Percentiles rank a stretch among this genome's conserved stretches.
These are phyloP conservation scores for Pseudocercospora vitis DNA, from an alignment of 2,329 filamentous ascomycete species.

Conservation along the genomic window DNA sequence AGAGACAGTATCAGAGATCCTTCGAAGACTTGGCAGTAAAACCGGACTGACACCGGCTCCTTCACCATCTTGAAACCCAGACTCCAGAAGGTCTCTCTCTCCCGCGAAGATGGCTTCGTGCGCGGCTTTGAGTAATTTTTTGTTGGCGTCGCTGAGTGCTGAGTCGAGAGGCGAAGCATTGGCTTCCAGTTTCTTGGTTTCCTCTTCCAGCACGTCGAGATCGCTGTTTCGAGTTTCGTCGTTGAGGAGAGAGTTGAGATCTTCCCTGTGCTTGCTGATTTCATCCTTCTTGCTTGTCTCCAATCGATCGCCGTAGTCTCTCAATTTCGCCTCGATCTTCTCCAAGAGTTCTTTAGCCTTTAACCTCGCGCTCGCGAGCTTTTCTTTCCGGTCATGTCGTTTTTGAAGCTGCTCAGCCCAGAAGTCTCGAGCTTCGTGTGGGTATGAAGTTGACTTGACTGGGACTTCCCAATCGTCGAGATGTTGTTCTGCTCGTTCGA, in stretches of 20 bases:
- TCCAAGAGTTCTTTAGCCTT: conserved; percentile 31
- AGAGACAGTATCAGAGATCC: conserved; percentile 29
- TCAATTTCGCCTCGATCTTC: conserved; percentile 29
- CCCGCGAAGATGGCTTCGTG: conserved; percentile 40
- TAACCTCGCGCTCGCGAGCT: conserved; percentile 23
- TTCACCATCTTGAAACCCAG: conserved; percentile 19
- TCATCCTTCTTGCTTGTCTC: conserved; percentile 27
- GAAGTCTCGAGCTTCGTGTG: conserved; percentile 40
- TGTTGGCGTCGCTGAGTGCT: conserved; percentile 30
- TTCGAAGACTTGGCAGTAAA: conserved; percentile 10
- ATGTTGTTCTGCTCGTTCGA: conserved; percentile 41
- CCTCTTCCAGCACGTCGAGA: conserved; percentile 26
- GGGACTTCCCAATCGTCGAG: conserved; percentile 43
- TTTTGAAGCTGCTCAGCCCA: conserved; percentile 36
- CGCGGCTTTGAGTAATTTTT: conserved; percentile 35
- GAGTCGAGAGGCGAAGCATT: conserved; percentile 29
- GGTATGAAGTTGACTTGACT: conserved; percentile 40
- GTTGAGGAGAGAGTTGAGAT: conserved; percentile 32
- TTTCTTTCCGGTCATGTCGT: conserved; percentile 28
- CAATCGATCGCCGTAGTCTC: conserved; percentile 35
- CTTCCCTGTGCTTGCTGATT: conserved; percentile 32
- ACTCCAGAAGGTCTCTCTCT: conserved; percentile 36
- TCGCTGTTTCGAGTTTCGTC: conserved; percentile 25
- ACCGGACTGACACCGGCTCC: conserved; percentile 1
- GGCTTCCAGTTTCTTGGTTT: conserved; percentile 25